Base-by-base conservation (phyloP, 2,329 filamentous ascomycete species). In the Dothidotthia symphoricarpi region DNA sequence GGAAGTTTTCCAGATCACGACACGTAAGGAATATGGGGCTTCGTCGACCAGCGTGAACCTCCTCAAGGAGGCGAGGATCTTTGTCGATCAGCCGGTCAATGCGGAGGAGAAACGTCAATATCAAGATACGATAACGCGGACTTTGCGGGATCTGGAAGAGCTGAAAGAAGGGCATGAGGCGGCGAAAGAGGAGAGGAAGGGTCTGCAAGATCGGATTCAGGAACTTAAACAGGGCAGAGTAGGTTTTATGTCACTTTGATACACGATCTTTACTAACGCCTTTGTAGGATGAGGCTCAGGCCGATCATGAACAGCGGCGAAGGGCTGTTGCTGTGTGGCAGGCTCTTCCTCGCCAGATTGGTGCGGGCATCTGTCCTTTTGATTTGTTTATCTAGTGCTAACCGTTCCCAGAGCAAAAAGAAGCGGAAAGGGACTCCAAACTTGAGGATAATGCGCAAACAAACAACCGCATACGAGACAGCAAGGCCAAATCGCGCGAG, bases 21-120 rank as follows among this genome's bases (percentile, higher is more conserved):
- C 86, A 12, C 82, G 91, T 31, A 76, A 74, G 48, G 91, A 97
- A 62, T 96, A 96, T 64, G 88, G 88, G 2, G 77, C 85, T 11
- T 80, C 79, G 31, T 88, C 87, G 1, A 89, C 86, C 1, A 73
- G 75, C 15, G 82, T 85, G 11, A 78, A 74, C 24, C 71, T 72
- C 36, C 69, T 96, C 11, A 72, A 65, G 12, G 68, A 66, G 2
- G 88, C 88, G 4, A 71, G 62, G 24, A 79, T 78, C 56, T 96
- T 93, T 82, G 89, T 83, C 1, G 81, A 88, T 30, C 82, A 87
- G 45, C 83, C 86, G 3, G 76, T 89, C 6, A 87, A 95, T 58
- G 69, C 69, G 3, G 71, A 78, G 15, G 82, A 71, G 24, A 88
- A 85, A 61, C 66, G 69, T 11, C 75, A 81, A 34, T 63, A 93